A percentile compares a stretch with the other conserved stretches of the same genome.
These are phyloP conservation scores for Wickerhamiella spandovensis DNA, from an alignment of 805 yeast species.

Conservation along the genomic window DNA sequence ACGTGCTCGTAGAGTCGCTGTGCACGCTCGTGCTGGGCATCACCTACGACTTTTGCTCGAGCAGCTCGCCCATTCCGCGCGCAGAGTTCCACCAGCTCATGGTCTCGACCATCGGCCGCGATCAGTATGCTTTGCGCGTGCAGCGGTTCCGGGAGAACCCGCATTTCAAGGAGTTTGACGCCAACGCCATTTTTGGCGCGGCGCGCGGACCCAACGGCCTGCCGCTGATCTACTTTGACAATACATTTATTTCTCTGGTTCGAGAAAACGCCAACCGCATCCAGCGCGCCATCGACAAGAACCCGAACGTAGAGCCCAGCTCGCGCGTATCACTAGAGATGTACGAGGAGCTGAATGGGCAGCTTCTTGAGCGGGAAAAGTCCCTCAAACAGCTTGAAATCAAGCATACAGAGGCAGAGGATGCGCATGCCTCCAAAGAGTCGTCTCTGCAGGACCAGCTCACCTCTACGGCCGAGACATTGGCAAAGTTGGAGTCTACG, in stretches of 20 bases:
- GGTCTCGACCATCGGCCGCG: conserved; percentile 63
- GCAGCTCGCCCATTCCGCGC: conserved; percentile 43
- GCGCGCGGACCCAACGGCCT: conserved; percentile 70
- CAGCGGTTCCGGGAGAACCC: conserved; percentile 55
- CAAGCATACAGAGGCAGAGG: neutral
- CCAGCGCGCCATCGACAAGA: conserved; percentile 54
- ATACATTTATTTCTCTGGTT: conserved; percentile 47
- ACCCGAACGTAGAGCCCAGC: conserved; percentile 61
- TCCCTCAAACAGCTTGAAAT: conserved; percentile 8
- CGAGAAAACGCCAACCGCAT: conserved; percentile 60
- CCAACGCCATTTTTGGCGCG: conserved; percentile 31
- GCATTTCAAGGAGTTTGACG: conserved; percentile 37
- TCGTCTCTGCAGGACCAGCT: conserved; percentile 4
- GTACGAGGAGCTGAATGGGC: conserved; percentile 27
- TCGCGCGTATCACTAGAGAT: conserved; percentile 51
- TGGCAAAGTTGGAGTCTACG: neutral
- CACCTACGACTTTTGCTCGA: conserved; percentile 60
- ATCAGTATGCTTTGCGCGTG: conserved; percentile 60
- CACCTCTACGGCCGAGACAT: neutral
- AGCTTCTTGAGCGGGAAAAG: conserved; percentile 8
- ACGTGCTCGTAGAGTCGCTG: conserved; percentile 57
- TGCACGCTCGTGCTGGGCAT: conserved; percentile 59
- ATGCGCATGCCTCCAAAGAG: conserved; percentile 2
- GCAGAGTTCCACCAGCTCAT: conserved; percentile 46
- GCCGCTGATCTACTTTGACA: conserved; percentile 67